phyloP scores from a whole-genome alignment of 495 filamentous ascomycete genomes.

The Annulohypoxylon bovei region DNA sequence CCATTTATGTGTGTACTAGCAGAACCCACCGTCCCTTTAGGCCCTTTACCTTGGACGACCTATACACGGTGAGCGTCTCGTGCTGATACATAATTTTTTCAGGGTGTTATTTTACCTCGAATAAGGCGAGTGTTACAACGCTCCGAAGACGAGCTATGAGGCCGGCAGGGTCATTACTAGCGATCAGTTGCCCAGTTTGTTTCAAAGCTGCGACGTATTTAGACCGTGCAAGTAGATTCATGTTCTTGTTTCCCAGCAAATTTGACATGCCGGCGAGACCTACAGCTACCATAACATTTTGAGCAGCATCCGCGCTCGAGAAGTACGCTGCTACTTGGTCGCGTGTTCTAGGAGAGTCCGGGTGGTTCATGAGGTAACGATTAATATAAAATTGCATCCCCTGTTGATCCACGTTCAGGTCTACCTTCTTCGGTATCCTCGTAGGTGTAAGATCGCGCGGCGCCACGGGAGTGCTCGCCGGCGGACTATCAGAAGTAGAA shows the following conservation, averaged over 20 bases:
- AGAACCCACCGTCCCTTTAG: conserved; percentile 42
- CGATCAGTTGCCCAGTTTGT: conserved; percentile 48
- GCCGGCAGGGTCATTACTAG: conserved; percentile 36
- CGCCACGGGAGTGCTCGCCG: conserved; percentile 8
- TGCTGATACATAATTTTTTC: background rate
- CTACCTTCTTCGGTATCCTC: conserved; percentile 43
- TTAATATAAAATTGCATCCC: conserved; percentile 60
- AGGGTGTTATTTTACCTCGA: conserved; percentile 50
- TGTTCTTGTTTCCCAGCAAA: conserved; percentile 53
- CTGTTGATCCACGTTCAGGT: conserved; percentile 50
- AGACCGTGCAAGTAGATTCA: conserved; percentile 51
- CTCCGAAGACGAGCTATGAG: conserved; percentile 46
- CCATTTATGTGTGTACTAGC: conserved; percentile 59
- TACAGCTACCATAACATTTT: conserved; percentile 61
- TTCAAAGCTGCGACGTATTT: conserved; percentile 57
- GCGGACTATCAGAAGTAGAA: conserved; percentile 10
- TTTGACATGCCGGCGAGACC: conserved; percentile 60
- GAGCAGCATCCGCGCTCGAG: conserved; percentile 43
- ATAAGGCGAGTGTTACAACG: conserved; percentile 58
- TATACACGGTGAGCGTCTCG: conserved; percentile 30
- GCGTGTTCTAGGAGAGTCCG: conserved; percentile 54
- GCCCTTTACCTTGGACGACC: conserved; percentile 49
- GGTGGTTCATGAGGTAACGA: conserved; percentile 58
- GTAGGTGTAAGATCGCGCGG: conserved; percentile 13
- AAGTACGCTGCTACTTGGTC: conserved; percentile 43